phyloP scores from a whole-genome alignment of 371 early-diverging fungal genomes.

The Coelomomyces lativittatus region DNA sequence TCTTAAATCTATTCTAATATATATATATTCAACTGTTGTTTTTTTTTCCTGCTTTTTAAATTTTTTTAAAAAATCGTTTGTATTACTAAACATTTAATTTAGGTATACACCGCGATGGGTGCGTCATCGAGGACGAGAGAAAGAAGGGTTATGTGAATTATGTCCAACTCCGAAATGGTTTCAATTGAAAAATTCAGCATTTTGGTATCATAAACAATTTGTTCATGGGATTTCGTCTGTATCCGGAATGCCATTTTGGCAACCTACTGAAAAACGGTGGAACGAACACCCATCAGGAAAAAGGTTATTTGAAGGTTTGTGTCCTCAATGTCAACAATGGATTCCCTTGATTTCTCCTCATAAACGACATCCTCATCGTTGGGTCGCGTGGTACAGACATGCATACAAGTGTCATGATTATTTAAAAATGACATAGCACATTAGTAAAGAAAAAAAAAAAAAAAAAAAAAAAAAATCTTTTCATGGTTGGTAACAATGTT shows the following conservation, averaged over 20 bases:
- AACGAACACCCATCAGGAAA: constrained; percentile 8
- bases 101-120: constrained; percentile 63
- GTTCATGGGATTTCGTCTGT: constrained; percentile 78
- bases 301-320: constrained; percentile 62
- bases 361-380: constrained; percentile 57
- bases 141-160: constrained; percentile 74
- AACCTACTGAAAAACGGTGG: constrained; percentile 54
- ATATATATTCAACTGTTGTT: too few relatives aligned
- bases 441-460: too few relatives aligned
- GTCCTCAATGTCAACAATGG: constrained; percentile 73
- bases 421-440: constrained; percentile 60
- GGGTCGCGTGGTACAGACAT: constrained; percentile 75
- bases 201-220: constrained; percentile 88
- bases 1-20: too few relatives aligned
- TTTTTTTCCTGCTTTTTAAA: too few relatives aligned
- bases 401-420: constrained; percentile 83
- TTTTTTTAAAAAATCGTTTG: too few relatives aligned
- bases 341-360: constrained; percentile 49
- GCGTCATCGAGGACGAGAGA: constrained; percentile 51
- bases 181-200: constrained; percentile 79
- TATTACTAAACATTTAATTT: too few relatives aligned
- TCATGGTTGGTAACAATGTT: too few relatives aligned
- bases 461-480: too few relatives aligned
- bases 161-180: constrained; percentile 75
- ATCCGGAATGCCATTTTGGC: constrained; percentile 56